Evolutionary conservation across 768 basidiomycete species (phyloP).

Genomic region (Hirschioporus abietinus): DNA sequence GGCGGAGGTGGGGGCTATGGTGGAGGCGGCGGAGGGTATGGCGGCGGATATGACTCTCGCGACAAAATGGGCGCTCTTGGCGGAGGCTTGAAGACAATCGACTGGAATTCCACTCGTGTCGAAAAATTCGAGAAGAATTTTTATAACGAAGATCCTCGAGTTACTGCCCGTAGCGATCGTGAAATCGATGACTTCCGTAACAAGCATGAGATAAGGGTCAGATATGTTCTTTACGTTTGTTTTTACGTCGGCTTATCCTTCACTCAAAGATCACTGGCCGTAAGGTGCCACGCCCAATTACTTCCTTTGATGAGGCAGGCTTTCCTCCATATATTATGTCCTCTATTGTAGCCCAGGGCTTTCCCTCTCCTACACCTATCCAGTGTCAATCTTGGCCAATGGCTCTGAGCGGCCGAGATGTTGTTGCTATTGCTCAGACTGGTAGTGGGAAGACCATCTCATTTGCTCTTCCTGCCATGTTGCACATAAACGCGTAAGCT

Average conservation of each 20-base stretch:
- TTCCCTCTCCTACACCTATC: constrained; percentile 86
- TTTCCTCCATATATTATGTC: constrained; percentile 96
- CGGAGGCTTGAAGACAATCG: constrained; percentile 72
- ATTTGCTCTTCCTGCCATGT: constrained; percentile 97
- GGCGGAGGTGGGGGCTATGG: constrained; percentile 23
- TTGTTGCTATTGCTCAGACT: constrained; percentile 96
- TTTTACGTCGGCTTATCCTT: constrained; percentile 6
- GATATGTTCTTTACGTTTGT: constrained; percentile 10
- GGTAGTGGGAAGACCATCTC: constrained; percentile 99
- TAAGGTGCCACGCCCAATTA: constrained; percentile 82
- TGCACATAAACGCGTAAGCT: constrained; percentile 97
- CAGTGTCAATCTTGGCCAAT: constrained; percentile 99
- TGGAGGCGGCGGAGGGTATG: constrained; percentile 42
- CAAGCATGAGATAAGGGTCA: constrained; percentile 81
- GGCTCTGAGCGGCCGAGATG: constrained; percentile 90
- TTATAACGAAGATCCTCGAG: constrained; percentile 85
- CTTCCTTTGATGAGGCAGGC: constrained; percentile 88
- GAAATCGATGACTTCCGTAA: constrained; percentile 88
- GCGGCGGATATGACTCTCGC: constrained; percentile 49
- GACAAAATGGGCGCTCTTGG: constrained; percentile 83
- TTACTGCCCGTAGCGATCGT: constrained; percentile 67
- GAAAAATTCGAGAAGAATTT: constrained; percentile 97
- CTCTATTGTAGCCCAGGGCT: constrained; percentile 92
- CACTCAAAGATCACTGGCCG: constrained; percentile 74
- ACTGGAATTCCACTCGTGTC: constrained; percentile 74